Base-by-base conservation (phyloP, 2,329 filamentous ascomycete genomes). In the Chalaropsis thielavioides region DNA sequence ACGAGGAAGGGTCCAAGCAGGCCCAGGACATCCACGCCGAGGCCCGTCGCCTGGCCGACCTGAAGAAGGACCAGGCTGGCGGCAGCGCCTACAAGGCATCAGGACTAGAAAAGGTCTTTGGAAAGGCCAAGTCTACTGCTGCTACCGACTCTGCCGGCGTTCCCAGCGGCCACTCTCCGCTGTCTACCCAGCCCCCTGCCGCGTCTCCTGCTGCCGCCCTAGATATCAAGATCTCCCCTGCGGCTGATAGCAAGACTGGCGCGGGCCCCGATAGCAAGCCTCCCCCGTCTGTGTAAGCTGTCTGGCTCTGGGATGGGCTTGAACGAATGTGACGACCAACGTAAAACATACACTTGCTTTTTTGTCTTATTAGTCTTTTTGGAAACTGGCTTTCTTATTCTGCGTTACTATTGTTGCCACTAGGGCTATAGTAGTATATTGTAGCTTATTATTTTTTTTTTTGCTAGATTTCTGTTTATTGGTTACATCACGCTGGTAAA, bases 1-100 rank as follows among this genome's bases (percentile, higher is more conserved):
- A 99, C 77, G 82, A 86, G 7, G 81, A 90, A 70, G 83, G 89
- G 68, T 86, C 88, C 74, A 90, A 90, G 78, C 92, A 97, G 77
- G 91, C 96, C 40, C 81, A 90, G 71, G 94, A 99, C 73, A 94
- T 99, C 59, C 94, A 99, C 77, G 82, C 81, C 68, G 94, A 99
- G 81, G 94, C 94, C 40, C 83, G 87, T 68, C 86, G 94, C 70
- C 80, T 99, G 64, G 92, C 92, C 61, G 85, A 95, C 69, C 76
- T 99, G 70, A 96, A 96, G 86, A 86, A 84, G 74, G 76, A 84
- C 68, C 80, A 83, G 73, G 75, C 79, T 58, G 82, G 82, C 22
- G 81, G 80, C 62, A 83, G 78, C 68, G 81, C 84, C 58, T 80
- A 83, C 74, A 83, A 83, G 77, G 79, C 81, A 1, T 74, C 81